Conservation (phyloP, 2,329 filamentous ascomycete species). For the Podosphaera aphanis region DNA sequence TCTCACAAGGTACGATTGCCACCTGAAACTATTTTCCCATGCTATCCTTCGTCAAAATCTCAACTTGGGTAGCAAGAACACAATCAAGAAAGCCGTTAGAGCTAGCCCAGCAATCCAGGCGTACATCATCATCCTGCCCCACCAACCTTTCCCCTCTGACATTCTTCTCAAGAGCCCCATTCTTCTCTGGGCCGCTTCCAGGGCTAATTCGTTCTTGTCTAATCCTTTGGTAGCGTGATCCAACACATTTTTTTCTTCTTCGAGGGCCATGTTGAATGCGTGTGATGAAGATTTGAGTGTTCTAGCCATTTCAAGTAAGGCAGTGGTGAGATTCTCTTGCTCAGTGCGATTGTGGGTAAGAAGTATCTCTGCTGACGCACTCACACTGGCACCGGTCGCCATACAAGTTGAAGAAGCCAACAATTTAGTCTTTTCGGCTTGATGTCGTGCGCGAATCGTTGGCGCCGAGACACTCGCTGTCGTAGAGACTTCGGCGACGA, state of each 20-base stretch:
- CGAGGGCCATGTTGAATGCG: conserved; percentile 47
- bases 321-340: conserved; percentile 61
- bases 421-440: conserved; percentile 6
- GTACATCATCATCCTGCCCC: conserved; percentile 64
- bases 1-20: no score
- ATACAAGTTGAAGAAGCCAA: conserved; percentile 8
- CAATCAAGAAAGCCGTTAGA: conserved; percentile 53
- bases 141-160: conserved; percentile 77
- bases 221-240: conserved; percentile 49
- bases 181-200: conserved; percentile 50
- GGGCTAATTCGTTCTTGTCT: conserved; percentile 49
- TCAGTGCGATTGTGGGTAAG: conserved; percentile 57
- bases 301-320: conserved; percentile 57
- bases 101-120: conserved; percentile 63
- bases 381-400: conserved; percentile 9
- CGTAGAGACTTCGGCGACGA: neutral
- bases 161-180: conserved; percentile 60
- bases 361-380: conserved; percentile 42
- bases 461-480: neutral
- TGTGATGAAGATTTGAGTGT: conserved; percentile 55
- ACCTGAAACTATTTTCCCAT: no score
- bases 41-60: no score
- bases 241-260: conserved; percentile 47
- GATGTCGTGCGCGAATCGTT: conserved; percentile 10
- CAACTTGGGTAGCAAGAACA: conserved; percentile 72